phyloP scores from a whole-genome alignment of 2,329 filamentous ascomycete genomes.

The Camillea tinctor region DNA sequence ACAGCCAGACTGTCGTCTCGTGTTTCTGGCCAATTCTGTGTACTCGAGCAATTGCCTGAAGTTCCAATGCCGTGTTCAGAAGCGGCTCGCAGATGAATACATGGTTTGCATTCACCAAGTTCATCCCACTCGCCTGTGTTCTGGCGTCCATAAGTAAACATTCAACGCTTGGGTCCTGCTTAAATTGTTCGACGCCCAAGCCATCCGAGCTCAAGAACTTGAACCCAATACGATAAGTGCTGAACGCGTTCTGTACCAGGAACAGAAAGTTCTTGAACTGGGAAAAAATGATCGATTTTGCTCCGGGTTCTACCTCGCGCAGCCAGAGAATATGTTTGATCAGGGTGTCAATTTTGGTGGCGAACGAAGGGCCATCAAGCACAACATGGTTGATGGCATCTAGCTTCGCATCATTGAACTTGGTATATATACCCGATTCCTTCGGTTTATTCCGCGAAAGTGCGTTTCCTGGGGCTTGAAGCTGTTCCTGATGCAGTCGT shows the following conservation, averaged over 20 bases:
- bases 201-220: slow-evolving; percentile 67
- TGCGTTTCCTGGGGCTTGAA: neutral
- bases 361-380: slow-evolving; percentile 70
- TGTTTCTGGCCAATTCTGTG: slow-evolving; percentile 90
- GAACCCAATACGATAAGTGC: slow-evolving; percentile 69
- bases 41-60: slow-evolving; percentile 92
- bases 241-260: slow-evolving; percentile 70
- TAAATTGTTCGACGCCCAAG: slow-evolving; percentile 77
- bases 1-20: slow-evolving; percentile 92
- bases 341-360: slow-evolving; percentile 85
- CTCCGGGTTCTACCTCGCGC: slow-evolving; percentile 76
- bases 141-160: slow-evolving; percentile 89
- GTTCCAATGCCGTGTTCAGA: slow-evolving; percentile 87
- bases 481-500: slow-evolving; percentile 59
- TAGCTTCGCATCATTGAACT: slow-evolving; percentile 69
- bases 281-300: slow-evolving; percentile 92
- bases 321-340: slow-evolving; percentile 83
- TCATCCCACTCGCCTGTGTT: slow-evolving; percentile 83
- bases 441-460: slow-evolving; percentile 23
- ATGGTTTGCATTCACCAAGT: slow-evolving; percentile 88
- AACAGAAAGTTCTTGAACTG: slow-evolving; percentile 72
- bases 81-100: slow-evolving; percentile 94
- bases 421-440: slow-evolving; percentile 66
- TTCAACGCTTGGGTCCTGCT: slow-evolving; percentile 68
- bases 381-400: slow-evolving; percentile 81